Evolutionary conservation across 2,329 filamentous ascomycete genomes (phyloP), one percentile per base, ranked within the genome.

Genomic region (Malbranchea cinnamomea): DNA sequence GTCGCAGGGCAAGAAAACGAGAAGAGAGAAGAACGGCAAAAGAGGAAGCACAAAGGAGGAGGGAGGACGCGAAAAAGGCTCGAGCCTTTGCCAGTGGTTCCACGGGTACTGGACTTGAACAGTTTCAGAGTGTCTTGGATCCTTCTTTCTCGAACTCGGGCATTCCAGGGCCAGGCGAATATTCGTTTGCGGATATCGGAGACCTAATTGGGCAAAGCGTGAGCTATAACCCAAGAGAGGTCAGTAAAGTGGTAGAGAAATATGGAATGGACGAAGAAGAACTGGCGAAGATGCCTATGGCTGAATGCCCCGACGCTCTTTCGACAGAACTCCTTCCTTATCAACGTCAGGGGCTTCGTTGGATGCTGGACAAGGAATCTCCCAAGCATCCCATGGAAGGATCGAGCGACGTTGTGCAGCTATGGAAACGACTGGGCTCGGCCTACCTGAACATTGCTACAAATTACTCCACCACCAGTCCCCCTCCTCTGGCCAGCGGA

Each of bases 321-420:
- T 57, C 65, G 14, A 78, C 82, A 0, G 58, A 68, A 22, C 59
- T 93, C 28, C 63, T 92, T 34, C 77, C 81, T 1, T 89, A 91
- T 52, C 84, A 93, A 46, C 68, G 56, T 19, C 61, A 87, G 60
- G 83, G 81, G 5, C 59, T 93, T 22, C 72, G 75, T 10, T 93
- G 84, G 84, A 71, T 93, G 67, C 60, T 73, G 11, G 63, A 72
- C 5, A 82, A 81, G 42, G 84, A 93, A 49, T 69, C 65, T 9
- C 81, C 82, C 0, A 50, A 64, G 20, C 58, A 78, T 8, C 81
- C 83, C 3, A 43, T 59, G 2, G 49, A 55, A 15, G 68, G 65
- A 0, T 69, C 74, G 0, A 56, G 64, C 2, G 67, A 79, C 7
- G 57, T 73, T 14, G 71, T 82, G 2, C 83, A 92, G 53, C 60